These are phyloP conservation scores for Aspergillus melleus DNA, from an alignment of 2,329 filamentous ascomycete genomes.

Conservation along the genomic window DNA sequence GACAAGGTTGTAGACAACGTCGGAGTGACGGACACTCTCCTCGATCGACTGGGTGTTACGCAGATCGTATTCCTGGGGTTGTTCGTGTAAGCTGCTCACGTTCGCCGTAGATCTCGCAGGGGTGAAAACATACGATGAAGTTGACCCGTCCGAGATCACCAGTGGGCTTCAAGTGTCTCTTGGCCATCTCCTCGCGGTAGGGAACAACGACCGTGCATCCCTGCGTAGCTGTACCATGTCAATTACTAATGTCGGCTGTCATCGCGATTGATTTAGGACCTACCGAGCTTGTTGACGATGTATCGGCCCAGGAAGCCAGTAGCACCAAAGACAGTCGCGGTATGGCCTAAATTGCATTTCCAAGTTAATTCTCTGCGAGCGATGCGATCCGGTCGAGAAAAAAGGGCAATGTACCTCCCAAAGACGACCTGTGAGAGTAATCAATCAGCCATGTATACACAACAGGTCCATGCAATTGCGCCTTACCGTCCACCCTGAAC, in stretches of 20 bases:
- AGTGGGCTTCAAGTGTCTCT: constrained; percentile 93
- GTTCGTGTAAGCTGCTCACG: constrained; percentile 16
- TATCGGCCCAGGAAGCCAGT: constrained; percentile 95
- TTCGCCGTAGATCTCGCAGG: not conserved
- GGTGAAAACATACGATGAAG: constrained; percentile 65
- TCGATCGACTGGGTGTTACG: constrained; percentile 94
- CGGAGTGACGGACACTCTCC: constrained; percentile 93
- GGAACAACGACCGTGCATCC: constrained; percentile 94
- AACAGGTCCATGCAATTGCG: constrained; percentile 13
- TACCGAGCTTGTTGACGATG: constrained; percentile 92
- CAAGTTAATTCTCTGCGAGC: constrained; percentile 25
- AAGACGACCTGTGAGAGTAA: constrained; percentile 63
- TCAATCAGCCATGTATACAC: constrained; percentile 22
- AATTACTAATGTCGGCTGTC: constrained; percentile 29
- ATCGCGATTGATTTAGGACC: constrained; percentile 18
- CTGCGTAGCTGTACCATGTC: constrained; percentile 66
- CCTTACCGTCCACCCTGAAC: constrained; percentile 83
- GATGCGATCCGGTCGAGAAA: constrained; percentile 18
- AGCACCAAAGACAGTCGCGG: constrained; percentile 95
- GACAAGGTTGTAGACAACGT: constrained; percentile 95
- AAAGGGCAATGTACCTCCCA: constrained; percentile 67
- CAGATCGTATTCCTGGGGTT: constrained; percentile 80
- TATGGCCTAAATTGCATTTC: constrained; percentile 66
- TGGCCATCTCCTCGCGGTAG: constrained; percentile 95
- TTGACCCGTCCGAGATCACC: constrained; percentile 88